Evolutionary conservation across 2,329 filamentous ascomycete genomes (phyloP), one percentile per base, ranked within the genome.

Genomic region (Talaromyces sp.): DNA sequence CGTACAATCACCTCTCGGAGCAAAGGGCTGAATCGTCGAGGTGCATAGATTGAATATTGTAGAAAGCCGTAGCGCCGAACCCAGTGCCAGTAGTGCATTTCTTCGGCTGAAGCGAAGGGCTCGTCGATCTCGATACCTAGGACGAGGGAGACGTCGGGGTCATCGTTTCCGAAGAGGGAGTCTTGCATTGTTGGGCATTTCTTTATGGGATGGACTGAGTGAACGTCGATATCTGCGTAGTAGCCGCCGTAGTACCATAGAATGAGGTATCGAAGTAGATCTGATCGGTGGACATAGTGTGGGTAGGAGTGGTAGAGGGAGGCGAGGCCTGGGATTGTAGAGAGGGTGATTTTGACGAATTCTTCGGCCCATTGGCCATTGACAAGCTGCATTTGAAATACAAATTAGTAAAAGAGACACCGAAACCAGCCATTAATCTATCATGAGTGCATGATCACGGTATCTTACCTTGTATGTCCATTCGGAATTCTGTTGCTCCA

Each of bases 271-370:
- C 70, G 69, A 11, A 76, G 56, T 59, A 76, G 19, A 70, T 86
- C 37, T 77, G 85, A 36, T 77, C 83, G 4, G 68, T 78, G 54
- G 67, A 81, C 56, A 71, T 79, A 13, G 75, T 87, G 58, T 0
- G 69, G 69, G 29, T 70, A 71, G 33, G 66, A 65, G 29, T 64
- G 55, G 52, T 70, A 72, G 3, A 65, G 27, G 1, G 37, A 52
- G 16, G 56, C 54, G 7, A 72, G 60, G 3, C 66, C 65, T 3
- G 69, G 69, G 3, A 70, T 52, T 4, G 63, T 54, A 3, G 60
- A 55, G 5, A 68, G 47, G 14, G 58, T 59, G 5, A 61, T 48
- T 9, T 51, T 59, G 13, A 71, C 54, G 40, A 70, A 68, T 29
- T 63, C 55, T 13, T 62, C 53, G 0, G 68, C 69, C 59, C 61